These are phyloP conservation scores for Pseudocohnilembus persalinus DNA, from an alignment of 169 alveolate species.

Conservation along the genomic window DNA sequence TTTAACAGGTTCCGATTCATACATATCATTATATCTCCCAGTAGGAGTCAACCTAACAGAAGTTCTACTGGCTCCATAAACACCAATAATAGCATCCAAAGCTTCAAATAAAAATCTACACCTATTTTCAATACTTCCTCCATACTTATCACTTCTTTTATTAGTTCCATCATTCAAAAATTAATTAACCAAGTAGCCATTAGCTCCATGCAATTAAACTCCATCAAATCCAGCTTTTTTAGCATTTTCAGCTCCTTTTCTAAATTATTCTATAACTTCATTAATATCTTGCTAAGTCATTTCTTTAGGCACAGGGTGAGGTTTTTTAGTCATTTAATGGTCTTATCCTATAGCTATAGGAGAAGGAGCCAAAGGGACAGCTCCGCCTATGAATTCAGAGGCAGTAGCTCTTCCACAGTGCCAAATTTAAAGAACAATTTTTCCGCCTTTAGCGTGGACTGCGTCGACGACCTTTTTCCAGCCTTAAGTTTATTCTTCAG, in stretches of 20 bases:
- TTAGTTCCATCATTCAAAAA: constrained; percentile 56
- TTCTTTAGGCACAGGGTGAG: constrained; percentile 33
- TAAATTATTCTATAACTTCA: constrained; percentile 27
- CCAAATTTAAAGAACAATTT: constrained; percentile 29
- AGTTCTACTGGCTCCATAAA: constrained; percentile 50
- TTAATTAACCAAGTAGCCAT: too few relatives aligned
- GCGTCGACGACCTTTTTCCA: constrained; percentile 54
- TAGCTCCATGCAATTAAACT: constrained; percentile 56
- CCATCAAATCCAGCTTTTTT: constrained; percentile 64
- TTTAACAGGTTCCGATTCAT: constrained; percentile 36
- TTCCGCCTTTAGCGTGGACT: constrained; percentile 45
- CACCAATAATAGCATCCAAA: constrained; percentile 44
- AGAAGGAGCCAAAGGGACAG: constrained; percentile 30
- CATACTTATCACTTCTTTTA: constrained; percentile 75
- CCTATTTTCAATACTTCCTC: constrained; percentile 71
- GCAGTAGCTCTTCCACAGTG: constrained; percentile 44
- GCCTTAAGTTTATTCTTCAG: constrained; percentile 39
- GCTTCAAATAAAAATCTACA: constrained; percentile 52
- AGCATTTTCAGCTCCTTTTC: constrained; percentile 31
- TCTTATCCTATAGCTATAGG: constrained; percentile 25
- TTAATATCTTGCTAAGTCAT: constrained; percentile 32
- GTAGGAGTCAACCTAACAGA: constrained; percentile 49
- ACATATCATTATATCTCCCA: constrained; percentile 43
- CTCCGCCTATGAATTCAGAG: constrained; percentile 24
- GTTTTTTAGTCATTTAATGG: not conserved